Base-by-base conservation (phyloP, 108 stramenopile genomes). In the Mediolabrus comicus region DNA sequence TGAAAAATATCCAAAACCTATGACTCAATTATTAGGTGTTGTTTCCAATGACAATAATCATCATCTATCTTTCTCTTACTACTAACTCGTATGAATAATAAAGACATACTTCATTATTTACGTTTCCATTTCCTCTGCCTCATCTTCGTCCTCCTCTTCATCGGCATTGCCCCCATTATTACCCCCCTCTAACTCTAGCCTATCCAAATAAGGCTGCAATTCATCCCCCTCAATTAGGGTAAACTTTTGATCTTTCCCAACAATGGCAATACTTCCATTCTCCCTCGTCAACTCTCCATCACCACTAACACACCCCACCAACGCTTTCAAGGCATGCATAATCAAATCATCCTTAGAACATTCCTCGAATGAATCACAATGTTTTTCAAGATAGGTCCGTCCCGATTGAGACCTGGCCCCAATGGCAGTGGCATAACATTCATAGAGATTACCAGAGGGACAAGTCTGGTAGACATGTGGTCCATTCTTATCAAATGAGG, bases 351-450 rank as follows among this genome's bases (percentile, higher is more conserved):
- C 98, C 67, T 53, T 68, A 22, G 53, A 49, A 39, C 75, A 59
- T 8, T 84, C 76, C 28, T 69, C 62, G 59, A 93, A 93, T 9
- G 53, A 64, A 22, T 95, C 89, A 66, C 79, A 81, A 71, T 94
- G 90, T 63, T 98, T 98, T 78, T 99, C 99, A 63, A 99, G 83
- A 77, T 99, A 99, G 6, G 99, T 98, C 74, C 95, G 84, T 16
- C 97, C 98, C 24, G 87, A 83, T 83, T 99, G 99, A 36, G 86
- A 81, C 26, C 99, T 72, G 1, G 99, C 95, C 6, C 99, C 99
- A 82, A 99, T 98, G 62, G 97, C 97, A 41, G 81, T 81, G 41
- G 97, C 98, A 62, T 95, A 84, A 74, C 94, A 98, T 77, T 99
- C 99, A 75, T 92, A 98, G 69, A 97, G 77, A 75, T 98, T 98